Percentiles rank a stretch among this genome's conserved stretches.
Conservation (phyloP, 2,329 filamentous ascomycete genomes). For the Cercospora zeina region DNA sequence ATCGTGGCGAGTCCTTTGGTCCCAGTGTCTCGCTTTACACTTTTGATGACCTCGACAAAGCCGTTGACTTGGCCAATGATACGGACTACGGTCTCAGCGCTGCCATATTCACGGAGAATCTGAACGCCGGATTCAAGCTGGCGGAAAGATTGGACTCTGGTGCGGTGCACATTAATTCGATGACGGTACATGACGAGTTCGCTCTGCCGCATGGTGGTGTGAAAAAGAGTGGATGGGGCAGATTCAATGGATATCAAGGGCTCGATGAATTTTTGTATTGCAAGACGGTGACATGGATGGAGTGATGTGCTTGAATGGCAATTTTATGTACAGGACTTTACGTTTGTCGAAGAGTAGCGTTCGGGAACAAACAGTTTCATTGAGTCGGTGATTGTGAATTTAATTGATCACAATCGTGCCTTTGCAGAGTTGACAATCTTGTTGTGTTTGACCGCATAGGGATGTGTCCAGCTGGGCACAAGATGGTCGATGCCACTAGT, state of each 20-base stretch:
- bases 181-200: slow-evolving; percentile 53
- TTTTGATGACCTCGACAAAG: slow-evolving; percentile 67
- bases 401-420: not conserved
- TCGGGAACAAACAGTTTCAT: no score
- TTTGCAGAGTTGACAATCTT: not conserved
- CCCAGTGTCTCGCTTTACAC: slow-evolving; percentile 69
- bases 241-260: not conserved
- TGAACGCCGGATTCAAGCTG: slow-evolving; percentile 49
- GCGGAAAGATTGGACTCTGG: slow-evolving; percentile 58
- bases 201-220: slow-evolving; percentile 51
- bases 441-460: not conserved
- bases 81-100: slow-evolving; percentile 73
- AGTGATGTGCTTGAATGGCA: not conserved
- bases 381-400: no score
- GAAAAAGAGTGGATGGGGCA: slow-evolving; percentile 49
- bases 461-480: slow-evolving; percentile 41
- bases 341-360: no score
- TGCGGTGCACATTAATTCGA: slow-evolving; percentile 54
- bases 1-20: slow-evolving; percentile 72
- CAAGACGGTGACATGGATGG: slow-evolving; percentile 28
- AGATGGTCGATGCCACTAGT: slow-evolving; percentile 53
- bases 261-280: not conserved
- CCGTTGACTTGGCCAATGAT: slow-evolving; percentile 72
- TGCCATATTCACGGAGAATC: slow-evolving; percentile 70
- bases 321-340: not conserved